Percentiles rank a stretch among this genome's conserved stretches.
Conservation (phyloP, 345 rosid genomes). For the Lumnitzera racemosa region DNA sequence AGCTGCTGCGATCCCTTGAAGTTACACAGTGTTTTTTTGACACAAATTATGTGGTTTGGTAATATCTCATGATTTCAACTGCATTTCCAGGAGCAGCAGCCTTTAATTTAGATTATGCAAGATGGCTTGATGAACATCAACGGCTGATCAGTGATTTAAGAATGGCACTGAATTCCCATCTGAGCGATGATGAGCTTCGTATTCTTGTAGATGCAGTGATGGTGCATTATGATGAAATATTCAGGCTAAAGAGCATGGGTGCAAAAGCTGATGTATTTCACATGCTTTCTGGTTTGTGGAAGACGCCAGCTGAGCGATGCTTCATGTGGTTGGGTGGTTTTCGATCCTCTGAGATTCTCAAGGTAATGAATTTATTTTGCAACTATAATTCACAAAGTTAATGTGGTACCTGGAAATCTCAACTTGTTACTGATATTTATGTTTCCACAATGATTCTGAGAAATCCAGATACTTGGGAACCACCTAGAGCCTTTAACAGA, state of each 20-base stretch:
- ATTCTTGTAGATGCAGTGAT: constrained; percentile 70
- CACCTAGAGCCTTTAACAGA: constrained; percentile 88
- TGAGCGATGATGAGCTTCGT: constrained; percentile 55
- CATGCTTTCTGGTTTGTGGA: constrained; percentile 98
- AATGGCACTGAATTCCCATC: constrained; percentile 54
- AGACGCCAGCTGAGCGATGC: constrained; percentile 85
- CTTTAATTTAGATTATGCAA: constrained; percentile 73
- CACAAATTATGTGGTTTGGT: no score
- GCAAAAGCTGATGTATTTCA: constrained; percentile 82
- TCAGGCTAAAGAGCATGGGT: constrained; percentile 64
- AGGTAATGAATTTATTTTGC: constrained; percentile 29
- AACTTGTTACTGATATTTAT: neutral
- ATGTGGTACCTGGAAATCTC: neutral
- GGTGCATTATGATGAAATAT: constrained; percentile 73
- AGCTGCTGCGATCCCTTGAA: no score
- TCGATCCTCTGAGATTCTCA: constrained; percentile 84
- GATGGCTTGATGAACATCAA: constrained; percentile 91
- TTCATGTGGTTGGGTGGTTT: constrained; percentile 99
- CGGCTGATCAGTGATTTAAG: constrained; percentile 63
- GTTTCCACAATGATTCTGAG: neutral
- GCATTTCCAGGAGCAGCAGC: constrained; percentile 50
- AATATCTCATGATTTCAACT: constrained; percentile 1
- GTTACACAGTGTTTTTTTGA: no score
- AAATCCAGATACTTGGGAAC: constrained; percentile 63
- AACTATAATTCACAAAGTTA: neutral